A percentile compares a stretch with the other conserved stretches of the same genome.
phyloP scores from a whole-genome alignment of 1,139 yeast species.

The Zygoascus hellenicus region DNA sequence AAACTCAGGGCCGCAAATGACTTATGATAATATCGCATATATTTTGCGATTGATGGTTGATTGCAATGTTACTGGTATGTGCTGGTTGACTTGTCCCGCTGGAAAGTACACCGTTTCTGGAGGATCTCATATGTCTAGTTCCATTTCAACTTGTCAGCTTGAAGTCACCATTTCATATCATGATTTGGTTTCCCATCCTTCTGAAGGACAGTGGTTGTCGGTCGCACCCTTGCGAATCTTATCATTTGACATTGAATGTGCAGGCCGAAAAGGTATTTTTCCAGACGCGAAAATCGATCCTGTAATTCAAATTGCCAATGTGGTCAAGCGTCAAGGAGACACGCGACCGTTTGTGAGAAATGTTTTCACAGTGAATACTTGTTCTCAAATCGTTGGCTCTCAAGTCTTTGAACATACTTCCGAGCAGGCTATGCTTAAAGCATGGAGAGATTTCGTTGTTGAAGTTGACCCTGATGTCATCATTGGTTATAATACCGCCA shows the following conservation, averaged over 20 bases:
- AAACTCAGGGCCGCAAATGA: conserved; percentile 36
- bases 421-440: conserved; percentile 76
- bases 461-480: conserved; percentile 92
- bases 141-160: conserved; percentile 74
- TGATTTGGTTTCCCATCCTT: conserved; percentile 68
- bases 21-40: conserved; percentile 88
- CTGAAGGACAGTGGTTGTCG: conserved; percentile 92
- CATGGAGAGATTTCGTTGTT: conserved; percentile 80
- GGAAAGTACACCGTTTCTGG: conserved; percentile 52
- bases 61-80: conserved; percentile 85
- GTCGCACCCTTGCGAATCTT: conserved; percentile 91
- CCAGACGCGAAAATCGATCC: conserved; percentile 94
- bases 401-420: conserved; percentile 71
- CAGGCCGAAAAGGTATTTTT: conserved; percentile 93
- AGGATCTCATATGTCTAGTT: conserved; percentile 19
- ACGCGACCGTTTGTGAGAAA: conserved; percentile 81
- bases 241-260: conserved; percentile 97
- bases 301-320: conserved; percentile 95
- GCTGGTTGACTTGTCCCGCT: conserved; percentile 88
- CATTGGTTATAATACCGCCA: conserved; percentile 91
- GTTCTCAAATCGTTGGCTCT: conserved; percentile 91
- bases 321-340: conserved; percentile 79
- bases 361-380: conserved; percentile 87
- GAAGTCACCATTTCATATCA: conserved; percentile 68
- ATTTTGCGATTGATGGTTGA: conserved; percentile 86